Percentiles rank a stretch among this genome's conserved stretches.
Evolutionary conservation across 2,329 filamentous ascomycete genomes (phyloP).

Genomic region (Paraconiothyrium sp.): DNA sequence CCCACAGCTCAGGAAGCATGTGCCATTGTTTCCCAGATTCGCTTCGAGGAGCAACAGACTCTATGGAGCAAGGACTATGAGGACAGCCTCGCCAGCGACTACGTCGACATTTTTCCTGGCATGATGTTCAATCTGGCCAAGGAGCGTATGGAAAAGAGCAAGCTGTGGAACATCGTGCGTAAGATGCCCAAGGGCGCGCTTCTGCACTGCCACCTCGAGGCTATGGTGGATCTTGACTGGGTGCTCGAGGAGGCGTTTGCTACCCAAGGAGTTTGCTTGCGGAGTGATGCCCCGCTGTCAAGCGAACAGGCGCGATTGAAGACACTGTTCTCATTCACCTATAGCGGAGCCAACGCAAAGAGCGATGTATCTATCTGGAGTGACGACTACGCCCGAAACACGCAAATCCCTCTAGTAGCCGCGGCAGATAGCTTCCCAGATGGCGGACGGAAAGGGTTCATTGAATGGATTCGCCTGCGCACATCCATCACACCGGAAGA

Average conservation of each 20-base stretch:
- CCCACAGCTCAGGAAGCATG: constrained; percentile 81
- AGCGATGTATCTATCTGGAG: constrained; percentile 70
- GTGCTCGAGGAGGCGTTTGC: constrained; percentile 76
- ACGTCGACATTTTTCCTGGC: constrained; percentile 78
- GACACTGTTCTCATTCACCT: constrained; percentile 68
- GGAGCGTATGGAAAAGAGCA: constrained; percentile 83
- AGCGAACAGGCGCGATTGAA: constrained; percentile 63
- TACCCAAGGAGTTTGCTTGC: constrained; percentile 78
- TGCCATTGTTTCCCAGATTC: constrained; percentile 80
- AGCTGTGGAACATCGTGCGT: constrained; percentile 84
- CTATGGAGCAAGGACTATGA: constrained; percentile 81
- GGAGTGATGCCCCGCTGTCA: constrained; percentile 65
- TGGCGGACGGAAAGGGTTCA: constrained; percentile 75
- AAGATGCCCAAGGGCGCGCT: constrained; percentile 89
- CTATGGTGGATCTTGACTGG: constrained; percentile 89
- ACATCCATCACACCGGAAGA: constrained; percentile 77
- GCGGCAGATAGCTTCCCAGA: constrained; percentile 80
- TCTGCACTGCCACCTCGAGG: constrained; percentile 87
- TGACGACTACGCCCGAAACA: constrained; percentile 66
- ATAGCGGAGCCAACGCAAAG: constrained; percentile 52
- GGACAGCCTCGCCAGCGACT: constrained; percentile 71
- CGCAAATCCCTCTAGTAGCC: constrained; percentile 65
- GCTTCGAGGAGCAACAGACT: constrained; percentile 76
- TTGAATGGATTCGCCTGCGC: constrained; percentile 78
- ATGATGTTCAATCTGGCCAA: constrained; percentile 95